Evolutionary conservation across 2,329 filamentous ascomycete genomes (phyloP), one percentile per base, ranked within the genome.

Genomic region (Pseudogymnoascus sp.): DNA sequence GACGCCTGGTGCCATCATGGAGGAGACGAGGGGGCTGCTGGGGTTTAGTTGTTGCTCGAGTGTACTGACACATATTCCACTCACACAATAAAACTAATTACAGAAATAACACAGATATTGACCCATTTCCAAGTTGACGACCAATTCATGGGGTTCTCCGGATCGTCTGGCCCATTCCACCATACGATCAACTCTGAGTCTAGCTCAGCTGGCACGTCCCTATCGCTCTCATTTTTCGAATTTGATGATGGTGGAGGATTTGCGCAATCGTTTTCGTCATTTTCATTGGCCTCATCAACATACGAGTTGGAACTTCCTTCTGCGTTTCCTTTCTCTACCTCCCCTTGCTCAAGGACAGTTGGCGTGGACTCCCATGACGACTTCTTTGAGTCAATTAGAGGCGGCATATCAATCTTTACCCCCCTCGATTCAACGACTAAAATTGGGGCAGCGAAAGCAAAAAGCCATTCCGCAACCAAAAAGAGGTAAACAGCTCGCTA

Each of bases 1-100:
- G 0, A 81, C 75, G 3, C 77, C 79, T 1, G 80, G 80, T 1
- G 80, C 78, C 63, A 82, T 79, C 67, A 80, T 79, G 6, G 78
- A 79, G 13, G 79, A 79, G 3, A 77, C 80, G 1, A 83, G 71
- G 0, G 81, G 79, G 1, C 70, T 74, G 37, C 21, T 25, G 7
- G 45, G 6, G 62, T 25, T 65, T 48, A 62, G 64, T 3, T 43
- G 10, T 57, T 45, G 11, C 5, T 62, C 37, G 25, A 41, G 16
- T 57, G 5, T 34, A 11, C 11, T 5, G 37, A 13, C 6, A 16
- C 10, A 7, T 13, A 34, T 31, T 48, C 3, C 11, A 66, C 71
- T 66, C 63, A 73, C 71, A 65, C 69, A 10, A 68, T 57, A 21
- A 71, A 73, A 7, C 69, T 71, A 60, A 68, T 68, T 2, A 71